Evolutionary conservation across 768 basidiomycete species (phyloP).

Genomic region (Mycena latifolia): DNA sequence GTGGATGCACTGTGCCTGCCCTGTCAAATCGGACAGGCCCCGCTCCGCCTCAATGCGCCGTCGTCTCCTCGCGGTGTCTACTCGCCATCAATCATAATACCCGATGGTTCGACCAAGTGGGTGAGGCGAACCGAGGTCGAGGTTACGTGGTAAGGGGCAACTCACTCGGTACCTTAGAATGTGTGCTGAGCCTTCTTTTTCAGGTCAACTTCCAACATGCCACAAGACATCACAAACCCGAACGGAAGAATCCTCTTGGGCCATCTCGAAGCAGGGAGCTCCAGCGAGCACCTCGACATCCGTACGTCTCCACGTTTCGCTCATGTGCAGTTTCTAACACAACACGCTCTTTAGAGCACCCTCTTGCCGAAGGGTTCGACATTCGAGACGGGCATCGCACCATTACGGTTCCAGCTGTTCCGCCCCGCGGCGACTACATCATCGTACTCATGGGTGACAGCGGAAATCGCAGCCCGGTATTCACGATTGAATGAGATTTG

Average conservation of each 20-base stretch:
- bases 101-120: constrained; percentile 55
- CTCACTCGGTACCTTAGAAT: constrained; percentile 31
- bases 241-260: constrained; percentile 62
- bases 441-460: constrained; percentile 72
- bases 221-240: constrained; percentile 47
- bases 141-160: constrained; percentile 58
- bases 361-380: constrained; percentile 62
- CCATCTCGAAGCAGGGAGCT: constrained; percentile 48
- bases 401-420: constrained; percentile 58
- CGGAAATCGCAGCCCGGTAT: constrained; percentile 63
- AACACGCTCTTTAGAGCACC: constrained; percentile 56
- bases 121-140: constrained; percentile 47
- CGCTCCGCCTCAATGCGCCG: constrained; percentile 29
- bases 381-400: constrained; percentile 55
- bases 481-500: constrained; percentile 52
- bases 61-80: constrained; percentile 48
- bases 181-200: constrained; percentile 11
- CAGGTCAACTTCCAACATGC: constrained; percentile 57
- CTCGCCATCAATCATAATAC: constrained; percentile 57
- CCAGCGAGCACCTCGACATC: constrained; percentile 60
- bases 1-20: constrained; percentile 44
- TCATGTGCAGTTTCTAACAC: constrained; percentile 7
- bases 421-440: constrained; percentile 54
- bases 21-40: constrained; percentile 35
- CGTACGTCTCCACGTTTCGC: constrained; percentile 43